phyloP scores from a whole-genome alignment of 441 rosid species.

The Bocquillonia castaneifolia region DNA sequence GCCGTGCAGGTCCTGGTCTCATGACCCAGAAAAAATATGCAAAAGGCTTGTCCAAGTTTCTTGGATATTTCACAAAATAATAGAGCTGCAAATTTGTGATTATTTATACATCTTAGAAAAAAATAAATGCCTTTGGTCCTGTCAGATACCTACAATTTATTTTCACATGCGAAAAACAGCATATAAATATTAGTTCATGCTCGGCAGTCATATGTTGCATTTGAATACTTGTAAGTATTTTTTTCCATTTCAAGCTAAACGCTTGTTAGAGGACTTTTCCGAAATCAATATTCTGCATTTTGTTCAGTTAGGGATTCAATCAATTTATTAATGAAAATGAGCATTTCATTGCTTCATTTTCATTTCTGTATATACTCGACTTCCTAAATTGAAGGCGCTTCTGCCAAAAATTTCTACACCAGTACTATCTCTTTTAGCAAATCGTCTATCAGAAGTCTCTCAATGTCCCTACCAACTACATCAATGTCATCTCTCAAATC shows the following conservation, averaged over 20 bases:
- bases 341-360: constrained; percentile 27
- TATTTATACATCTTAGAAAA: too few species aligned
- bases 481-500: constrained; percentile 51
- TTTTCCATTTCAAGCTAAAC: background rate
- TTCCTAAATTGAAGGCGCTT: constrained; percentile 31
- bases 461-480: constrained; percentile 66
- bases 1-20: too few species aligned
- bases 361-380: constrained; percentile 23
- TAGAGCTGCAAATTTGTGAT: too few species aligned
- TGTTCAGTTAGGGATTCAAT: background rate
- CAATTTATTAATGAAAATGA: constrained; percentile 13
- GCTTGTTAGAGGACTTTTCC: background rate
- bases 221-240: too few species aligned
- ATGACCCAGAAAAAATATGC: too few species aligned
- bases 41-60: too few species aligned
- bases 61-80: too few species aligned
- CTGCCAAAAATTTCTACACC: constrained; percentile 23
- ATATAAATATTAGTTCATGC: too few species aligned
- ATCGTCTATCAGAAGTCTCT: constrained; percentile 58
- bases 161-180: too few species aligned
- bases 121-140: too few species aligned
- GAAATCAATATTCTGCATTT: background rate
- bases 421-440: constrained; percentile 46
- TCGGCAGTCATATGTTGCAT: too few species aligned
- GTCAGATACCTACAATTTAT: too few species aligned